A percentile compares a stretch with the other conserved stretches of the same genome.
Evolutionary conservation across 257 asterid genomes (phyloP).

Genomic region (Nicotiana tomentosiformis): DNA sequence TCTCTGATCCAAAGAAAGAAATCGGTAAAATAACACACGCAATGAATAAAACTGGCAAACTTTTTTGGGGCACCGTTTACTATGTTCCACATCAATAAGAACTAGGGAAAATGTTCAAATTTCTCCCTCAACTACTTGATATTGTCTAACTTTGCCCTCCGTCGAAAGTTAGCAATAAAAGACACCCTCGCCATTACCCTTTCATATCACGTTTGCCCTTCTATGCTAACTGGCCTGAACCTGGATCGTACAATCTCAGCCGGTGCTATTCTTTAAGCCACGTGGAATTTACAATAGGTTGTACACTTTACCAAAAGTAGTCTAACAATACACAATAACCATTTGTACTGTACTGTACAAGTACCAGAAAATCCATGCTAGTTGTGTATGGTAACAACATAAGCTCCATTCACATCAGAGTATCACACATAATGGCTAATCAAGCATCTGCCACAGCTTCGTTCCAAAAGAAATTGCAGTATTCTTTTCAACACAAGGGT

Average conservation of each 20-base stretch:
- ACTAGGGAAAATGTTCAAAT: not conserved
- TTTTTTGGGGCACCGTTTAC: not conserved
- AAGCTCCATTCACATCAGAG: no score
- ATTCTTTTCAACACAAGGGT: no score
- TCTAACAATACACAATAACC: no score
- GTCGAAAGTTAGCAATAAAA: not conserved
- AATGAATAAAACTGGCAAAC: not conserved
- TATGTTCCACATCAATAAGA: not conserved
- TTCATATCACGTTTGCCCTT: not conserved
- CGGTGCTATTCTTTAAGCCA: not conserved
- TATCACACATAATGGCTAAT: no score
- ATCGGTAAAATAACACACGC: not conserved
- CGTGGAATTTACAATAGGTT: not conserved
- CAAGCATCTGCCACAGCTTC: no score
- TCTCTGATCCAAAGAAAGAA: slow-evolving; percentile 1
- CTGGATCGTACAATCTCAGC: not conserved
- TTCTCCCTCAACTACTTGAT: not conserved
- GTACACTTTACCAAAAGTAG: not conserved
- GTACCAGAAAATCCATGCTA: no score
- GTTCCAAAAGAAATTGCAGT: no score
- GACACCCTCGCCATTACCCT: not conserved
- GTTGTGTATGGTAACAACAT: no score
- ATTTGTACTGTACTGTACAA: no score
- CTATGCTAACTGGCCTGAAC: not conserved
- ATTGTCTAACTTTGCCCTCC: not conserved